Conservation (phyloP, 78 protist species). For the Dictyostelium firmibasis region DNA sequence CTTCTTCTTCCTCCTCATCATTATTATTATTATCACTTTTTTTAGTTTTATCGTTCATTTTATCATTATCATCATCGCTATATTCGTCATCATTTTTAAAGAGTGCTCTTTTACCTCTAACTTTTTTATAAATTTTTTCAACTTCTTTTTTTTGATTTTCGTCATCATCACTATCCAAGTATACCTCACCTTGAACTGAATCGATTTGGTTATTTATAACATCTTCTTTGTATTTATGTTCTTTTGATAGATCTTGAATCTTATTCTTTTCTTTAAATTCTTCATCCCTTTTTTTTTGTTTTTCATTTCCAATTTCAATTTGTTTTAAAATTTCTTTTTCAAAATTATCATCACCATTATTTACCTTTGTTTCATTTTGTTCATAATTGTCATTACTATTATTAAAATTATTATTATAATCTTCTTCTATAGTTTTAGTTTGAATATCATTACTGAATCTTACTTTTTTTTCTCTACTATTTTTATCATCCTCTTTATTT, state of each 20-base stretch:
- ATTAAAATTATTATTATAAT: background rate
- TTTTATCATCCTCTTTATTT: background rate
- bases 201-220: background rate
- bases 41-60: background rate
- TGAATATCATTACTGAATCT: background rate
- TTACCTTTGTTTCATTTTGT: background rate
- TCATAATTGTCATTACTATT: background rate
- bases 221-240: background rate
- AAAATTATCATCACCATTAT: background rate
- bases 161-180: constrained; percentile 12
- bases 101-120: background rate
- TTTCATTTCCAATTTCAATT: constrained; percentile 17
- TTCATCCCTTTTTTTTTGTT: constrained; percentile 4
- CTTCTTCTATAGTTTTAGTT: background rate
- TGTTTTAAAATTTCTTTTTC: constrained; percentile 2
- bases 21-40: background rate
- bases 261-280: background rate
- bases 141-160: background rate
- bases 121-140: background rate
- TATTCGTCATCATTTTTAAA: background rate
- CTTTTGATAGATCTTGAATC: background rate
- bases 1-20: background rate
- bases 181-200: constrained; percentile 24
- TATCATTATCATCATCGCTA: background rate
- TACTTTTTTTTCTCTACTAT: background rate